Conservation (phyloP, 306 rosid species). For the Hippophae tibetana region DNA sequence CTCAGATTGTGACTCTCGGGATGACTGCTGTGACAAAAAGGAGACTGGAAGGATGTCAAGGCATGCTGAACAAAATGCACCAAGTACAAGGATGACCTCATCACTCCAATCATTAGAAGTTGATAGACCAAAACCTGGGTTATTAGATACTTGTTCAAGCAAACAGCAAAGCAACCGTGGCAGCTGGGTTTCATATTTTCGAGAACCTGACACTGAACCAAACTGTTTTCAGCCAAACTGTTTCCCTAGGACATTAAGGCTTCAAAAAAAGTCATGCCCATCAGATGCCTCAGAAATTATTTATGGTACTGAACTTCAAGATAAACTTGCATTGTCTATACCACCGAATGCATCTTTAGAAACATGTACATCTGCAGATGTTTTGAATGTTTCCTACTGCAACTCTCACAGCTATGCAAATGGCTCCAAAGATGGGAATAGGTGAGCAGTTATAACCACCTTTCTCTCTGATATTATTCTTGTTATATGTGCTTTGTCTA, state of each 20-base stretch:
- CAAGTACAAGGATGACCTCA: slow-evolving; percentile 41
- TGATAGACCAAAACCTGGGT: slow-evolving; percentile 20
- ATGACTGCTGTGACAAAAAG: slow-evolving; percentile 23
- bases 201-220: slow-evolving; percentile 31
- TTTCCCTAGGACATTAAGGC: slow-evolving; percentile 42
- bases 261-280: slow-evolving; percentile 33
- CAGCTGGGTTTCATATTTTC: slow-evolving; percentile 24
- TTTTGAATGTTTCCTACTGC: slow-evolving; percentile 22
- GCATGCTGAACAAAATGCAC: slow-evolving; percentile 49
- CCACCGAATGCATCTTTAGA: slow-evolving; percentile 34
- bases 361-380: slow-evolving; percentile 22
- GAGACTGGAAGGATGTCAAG: slow-evolving; percentile 40
- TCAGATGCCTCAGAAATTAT: slow-evolving; percentile 29
- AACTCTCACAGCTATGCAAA: slow-evolving; percentile 22
- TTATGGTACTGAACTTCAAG: slow-evolving; percentile 21
- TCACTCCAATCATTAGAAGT: slow-evolving; percentile 28
- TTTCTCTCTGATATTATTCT: neutral
- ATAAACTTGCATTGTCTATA: slow-evolving; percentile 25
- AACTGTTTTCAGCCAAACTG: slow-evolving; percentile 50
- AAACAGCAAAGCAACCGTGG: slow-evolving; percentile 29
- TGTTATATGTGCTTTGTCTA: slow-evolving; percentile 3
- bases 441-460: slow-evolving; percentile 18
- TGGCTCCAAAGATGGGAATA: slow-evolving; percentile 19
- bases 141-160: slow-evolving; percentile 28
- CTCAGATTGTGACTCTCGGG: slow-evolving; percentile 29